Conservation (phyloP, 2,329 filamentous ascomycete species). For the Fusarium albidum region DNA sequence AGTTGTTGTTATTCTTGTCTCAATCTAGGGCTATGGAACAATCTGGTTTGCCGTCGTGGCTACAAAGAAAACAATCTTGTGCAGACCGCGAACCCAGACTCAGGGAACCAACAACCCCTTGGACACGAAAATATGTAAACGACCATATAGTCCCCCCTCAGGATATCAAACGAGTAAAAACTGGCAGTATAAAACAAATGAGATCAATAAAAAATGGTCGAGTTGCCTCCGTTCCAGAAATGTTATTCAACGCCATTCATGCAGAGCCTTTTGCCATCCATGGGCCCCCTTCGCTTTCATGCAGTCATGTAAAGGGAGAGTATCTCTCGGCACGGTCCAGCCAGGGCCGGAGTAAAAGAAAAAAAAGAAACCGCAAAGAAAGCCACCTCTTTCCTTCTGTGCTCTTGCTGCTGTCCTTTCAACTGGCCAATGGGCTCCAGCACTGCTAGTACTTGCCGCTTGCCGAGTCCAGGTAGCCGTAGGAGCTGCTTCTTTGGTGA, state of each 20-base stretch:
- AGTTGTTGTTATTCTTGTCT: conserved; percentile 28
- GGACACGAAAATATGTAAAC: conserved; percentile 15
- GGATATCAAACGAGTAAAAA: conserved; percentile 17
- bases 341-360: conserved; percentile 36
- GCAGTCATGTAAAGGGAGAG: conserved; percentile 34
- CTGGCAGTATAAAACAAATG: conserved; percentile 21
- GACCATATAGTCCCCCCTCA: not conserved
- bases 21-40: conserved; percentile 30
- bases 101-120: conserved; percentile 2
- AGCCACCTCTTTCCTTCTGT: not conserved
- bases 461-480: conserved; percentile 45
- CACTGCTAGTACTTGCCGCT: conserved; percentile 37
- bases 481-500: conserved; percentile 47
- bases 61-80: conserved; percentile 14
- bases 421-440: conserved; percentile 27
- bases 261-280: conserved; percentile 13
- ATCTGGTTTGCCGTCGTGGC: conserved; percentile 36
- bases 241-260: conserved; percentile 25
- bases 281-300: conserved; percentile 24
- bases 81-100: conserved; percentile 16
- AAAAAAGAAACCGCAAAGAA: conserved; percentile 30
- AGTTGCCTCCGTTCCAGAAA: conserved; percentile 31
- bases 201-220: conserved; percentile 19
- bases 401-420: conserved; percentile 6
- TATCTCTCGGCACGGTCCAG: conserved; percentile 39